A percentile compares a stretch with the other conserved stretches of the same genome.
Evolutionary conservation across 441 rosid genomes (phyloP).

Genomic region (Pelargonium myrrhifolium): DNA sequence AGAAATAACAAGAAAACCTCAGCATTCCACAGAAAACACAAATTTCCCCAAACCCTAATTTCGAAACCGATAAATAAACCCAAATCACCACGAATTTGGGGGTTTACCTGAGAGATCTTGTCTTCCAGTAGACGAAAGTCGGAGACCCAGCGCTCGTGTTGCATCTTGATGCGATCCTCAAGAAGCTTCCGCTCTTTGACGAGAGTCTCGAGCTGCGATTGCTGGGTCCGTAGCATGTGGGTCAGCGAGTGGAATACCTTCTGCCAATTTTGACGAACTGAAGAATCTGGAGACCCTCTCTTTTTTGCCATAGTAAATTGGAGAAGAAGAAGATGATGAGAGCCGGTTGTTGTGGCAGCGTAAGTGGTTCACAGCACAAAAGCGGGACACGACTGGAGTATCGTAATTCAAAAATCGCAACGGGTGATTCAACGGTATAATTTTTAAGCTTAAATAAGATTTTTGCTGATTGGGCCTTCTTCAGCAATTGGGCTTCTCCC

Average conservation of each 20-base stretch:
- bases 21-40: slow-evolving; percentile 11
- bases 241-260: slow-evolving; percentile 44
- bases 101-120: slow-evolving; percentile 43
- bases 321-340: not conserved
- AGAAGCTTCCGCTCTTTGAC: slow-evolving; percentile 50
- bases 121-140: slow-evolving; percentile 41
- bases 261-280: slow-evolving; percentile 55
- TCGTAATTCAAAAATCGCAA: not conserved
- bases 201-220: slow-evolving; percentile 52
- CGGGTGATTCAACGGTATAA: not conserved
- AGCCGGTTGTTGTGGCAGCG: not conserved
- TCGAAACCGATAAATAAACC: not conserved
- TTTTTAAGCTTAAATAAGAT: not conserved
- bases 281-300: slow-evolving; percentile 12
- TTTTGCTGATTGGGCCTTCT: not conserved
- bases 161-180: slow-evolving; percentile 45
- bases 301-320: not conserved
- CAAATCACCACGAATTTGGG: slow-evolving; percentile 6
- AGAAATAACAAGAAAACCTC: slow-evolving; percentile 2
- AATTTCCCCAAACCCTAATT: slow-evolving; percentile 27
- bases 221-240: slow-evolving; percentile 44
- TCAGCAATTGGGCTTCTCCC: not conserved
- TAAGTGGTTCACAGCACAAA: not conserved
- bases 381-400: not conserved
- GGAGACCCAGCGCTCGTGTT: slow-evolving; percentile 37